Evolutionary conservation across 495 filamentous ascomycete genomes (phyloP).

Genomic region (Penicillium cinerascens): DNA sequence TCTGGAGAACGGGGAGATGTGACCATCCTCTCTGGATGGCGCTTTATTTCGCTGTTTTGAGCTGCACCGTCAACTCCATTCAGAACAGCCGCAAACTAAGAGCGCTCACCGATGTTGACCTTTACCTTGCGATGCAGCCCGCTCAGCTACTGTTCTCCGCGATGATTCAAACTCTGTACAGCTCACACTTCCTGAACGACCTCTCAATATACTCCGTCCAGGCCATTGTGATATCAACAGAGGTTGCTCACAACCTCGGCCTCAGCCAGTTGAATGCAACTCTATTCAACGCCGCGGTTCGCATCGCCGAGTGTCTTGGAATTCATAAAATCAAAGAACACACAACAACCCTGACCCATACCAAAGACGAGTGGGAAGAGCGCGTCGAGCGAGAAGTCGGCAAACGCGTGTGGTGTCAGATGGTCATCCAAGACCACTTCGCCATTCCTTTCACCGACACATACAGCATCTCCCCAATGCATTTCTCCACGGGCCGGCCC

Average conservation of each 20-base stretch:
- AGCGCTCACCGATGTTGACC: slow-evolving; percentile 18
- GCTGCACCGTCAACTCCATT: slow-evolving; percentile 27
- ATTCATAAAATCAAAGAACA: slow-evolving; percentile 31
- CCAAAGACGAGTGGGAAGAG: slow-evolving; percentile 24
- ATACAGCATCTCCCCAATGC: slow-evolving; percentile 42
- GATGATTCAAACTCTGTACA: slow-evolving; percentile 29
- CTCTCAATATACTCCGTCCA: slow-evolving; percentile 41
- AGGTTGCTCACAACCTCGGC: slow-evolving; percentile 46
- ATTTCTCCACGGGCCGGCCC: slow-evolving; percentile 38
- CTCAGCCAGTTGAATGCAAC: slow-evolving; percentile 41
- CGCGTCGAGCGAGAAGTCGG: slow-evolving; percentile 38
- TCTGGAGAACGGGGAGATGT: slow-evolving; percentile 26
- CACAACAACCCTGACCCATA: slow-evolving; percentile 12
- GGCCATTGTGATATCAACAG: slow-evolving; percentile 43
- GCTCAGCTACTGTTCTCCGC: slow-evolving; percentile 24
- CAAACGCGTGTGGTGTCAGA: slow-evolving; percentile 42
- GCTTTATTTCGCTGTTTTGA: slow-evolving; percentile 28
- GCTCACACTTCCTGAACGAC: slow-evolving; percentile 27
- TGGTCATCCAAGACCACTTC: slow-evolving; percentile 48
- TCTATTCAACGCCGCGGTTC: slow-evolving; percentile 36
- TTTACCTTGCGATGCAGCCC: slow-evolving; percentile 17
- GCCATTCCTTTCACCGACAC: slow-evolving; percentile 46
- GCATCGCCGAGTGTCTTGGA: slow-evolving; percentile 37
- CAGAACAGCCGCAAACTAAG: slow-evolving; percentile 24
- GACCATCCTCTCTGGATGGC: slow-evolving; percentile 31